Conservation (phyloP, 495 filamentous ascomycete species). For the Xylaria bambusicola region DNA sequence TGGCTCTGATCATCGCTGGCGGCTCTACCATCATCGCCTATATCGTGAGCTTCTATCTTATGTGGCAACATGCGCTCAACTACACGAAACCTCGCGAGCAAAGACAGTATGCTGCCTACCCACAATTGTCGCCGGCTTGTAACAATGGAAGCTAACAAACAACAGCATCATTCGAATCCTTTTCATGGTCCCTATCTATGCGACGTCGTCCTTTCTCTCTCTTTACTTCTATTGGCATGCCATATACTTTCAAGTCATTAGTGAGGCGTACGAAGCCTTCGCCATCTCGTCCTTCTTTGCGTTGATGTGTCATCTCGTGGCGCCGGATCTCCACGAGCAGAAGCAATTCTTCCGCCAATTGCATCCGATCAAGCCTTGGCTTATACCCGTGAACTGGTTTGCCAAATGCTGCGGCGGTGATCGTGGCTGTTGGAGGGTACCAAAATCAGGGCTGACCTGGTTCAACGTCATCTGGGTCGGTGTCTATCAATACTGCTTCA, state of each 20-base stretch:
- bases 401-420: conserved; percentile 67
- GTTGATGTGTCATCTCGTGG: conserved; percentile 83
- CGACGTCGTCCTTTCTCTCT: conserved; percentile 74
- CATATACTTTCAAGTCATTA: conserved; percentile 78
- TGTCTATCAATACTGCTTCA: conserved; percentile 89
- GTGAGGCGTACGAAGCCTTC: conserved; percentile 91
- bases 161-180: conserved; percentile 82
- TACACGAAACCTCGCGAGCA: conserved; percentile 84
- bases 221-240: conserved; percentile 77
- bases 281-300: conserved; percentile 89
- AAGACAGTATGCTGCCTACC: conserved; percentile 61
- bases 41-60: conserved; percentile 61
- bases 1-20: conserved; percentile 55
- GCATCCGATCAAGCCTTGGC: conserved; percentile 65
- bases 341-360: conserved; percentile 83
- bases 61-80: conserved; percentile 76
- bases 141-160: conserved; percentile 15
- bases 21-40: conserved; percentile 57
- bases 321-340: conserved; percentile 76
- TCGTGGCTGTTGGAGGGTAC: conserved; percentile 68
- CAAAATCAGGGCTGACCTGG: conserved; percentile 86
- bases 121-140: background rate
- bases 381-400: conserved; percentile 71
- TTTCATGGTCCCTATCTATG: conserved; percentile 87
- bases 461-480: conserved; percentile 90